Evolutionary conservation across 2,329 filamentous ascomycete genomes (phyloP), one percentile per base, ranked within the genome.

Genomic region (Ophiostoma novo-ulmi): DNA sequence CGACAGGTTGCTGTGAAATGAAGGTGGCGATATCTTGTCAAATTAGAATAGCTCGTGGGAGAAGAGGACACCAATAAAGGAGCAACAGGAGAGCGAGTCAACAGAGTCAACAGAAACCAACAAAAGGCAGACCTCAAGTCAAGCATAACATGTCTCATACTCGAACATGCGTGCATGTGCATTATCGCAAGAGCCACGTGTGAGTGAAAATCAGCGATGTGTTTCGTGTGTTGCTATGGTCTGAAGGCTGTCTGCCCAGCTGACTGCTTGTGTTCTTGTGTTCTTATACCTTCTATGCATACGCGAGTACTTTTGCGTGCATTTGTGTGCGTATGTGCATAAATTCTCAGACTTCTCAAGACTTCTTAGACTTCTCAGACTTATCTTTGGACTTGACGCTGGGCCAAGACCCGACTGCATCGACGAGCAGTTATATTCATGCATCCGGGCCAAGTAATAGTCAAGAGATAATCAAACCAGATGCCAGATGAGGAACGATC

Each of bases 401-500:
- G 52, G 52, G 22, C 44, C 44, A 26, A 58, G 52, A 26, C 52
- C 11, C 52, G 52, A 26, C 52, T 58, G 52, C n/a, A 58, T 26
- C n/a, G 17, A 48, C 52, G 17, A 48, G 44, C 44, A 39, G 38
- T 39, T 39, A 10, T 31, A 31, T n/a, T 52, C 44, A 52, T 52
- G 44, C 44, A 52, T n/a, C 44, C 14, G 17, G 17, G 44, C 44
- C 22, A 58, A 63, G 58, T 63, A 17, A 35, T 48, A 20, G 44
- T 20, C 8, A n/a, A 39, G 1, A 39, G 41, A 48, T 63, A 63
- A 63, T 63, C 58, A 63, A 63, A 63, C 58, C 14, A 26, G 7
- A 63, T 63, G 58, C 58, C 58, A 63, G 26, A 63, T 35, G 58
- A 63, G 26, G 58, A 63, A 63, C 58, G 58, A 63, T 63, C 58